These are phyloP conservation scores for Pascua sp. DNA, from an alignment of 1,284 basidiomycete species.

Conservation along the genomic window DNA sequence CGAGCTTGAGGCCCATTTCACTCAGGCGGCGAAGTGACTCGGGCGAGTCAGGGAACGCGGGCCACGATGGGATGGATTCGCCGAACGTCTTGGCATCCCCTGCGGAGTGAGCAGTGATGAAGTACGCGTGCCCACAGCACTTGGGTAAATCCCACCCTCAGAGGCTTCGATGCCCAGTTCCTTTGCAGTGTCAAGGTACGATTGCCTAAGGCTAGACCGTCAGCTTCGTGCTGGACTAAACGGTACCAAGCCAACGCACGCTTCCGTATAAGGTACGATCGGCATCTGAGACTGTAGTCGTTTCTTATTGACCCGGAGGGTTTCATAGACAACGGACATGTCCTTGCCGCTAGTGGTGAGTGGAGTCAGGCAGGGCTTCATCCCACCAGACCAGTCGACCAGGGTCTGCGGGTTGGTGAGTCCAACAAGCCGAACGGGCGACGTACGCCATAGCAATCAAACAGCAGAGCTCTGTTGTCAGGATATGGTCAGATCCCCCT, in stretches of 20 bases:
- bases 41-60: slow-evolving; percentile 25
- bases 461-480: slow-evolving; percentile 13
- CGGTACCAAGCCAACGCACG: too few relatives aligned
- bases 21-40: slow-evolving; percentile 18
- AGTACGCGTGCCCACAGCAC: neutral
- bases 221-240: neutral
- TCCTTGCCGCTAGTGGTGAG: neutral
- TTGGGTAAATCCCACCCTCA: too few relatives aligned
- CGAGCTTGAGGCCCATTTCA: slow-evolving; percentile 18
- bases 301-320: too few relatives aligned
- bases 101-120: neutral
- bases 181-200: neutral
- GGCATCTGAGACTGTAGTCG: too few relatives aligned
- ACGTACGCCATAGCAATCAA: slow-evolving; percentile 22
- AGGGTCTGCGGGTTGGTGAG: slow-evolving; percentile 7
- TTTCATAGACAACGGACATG: neutral
- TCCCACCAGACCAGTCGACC: neutral
- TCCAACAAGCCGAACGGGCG: too few relatives aligned
- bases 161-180: too few relatives aligned
- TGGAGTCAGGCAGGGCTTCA: neutral
- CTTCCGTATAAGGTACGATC: too few relatives aligned
- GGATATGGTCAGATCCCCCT: too few relatives aligned
- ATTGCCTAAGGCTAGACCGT: neutral
- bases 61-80: slow-evolving; percentile 23
- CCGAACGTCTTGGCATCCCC: slow-evolving; percentile 22